These are phyloP conservation scores for Tolypocladium nubicola DNA, from an alignment of 2,329 filamentous ascomycete genomes.

Conservation along the genomic window DNA sequence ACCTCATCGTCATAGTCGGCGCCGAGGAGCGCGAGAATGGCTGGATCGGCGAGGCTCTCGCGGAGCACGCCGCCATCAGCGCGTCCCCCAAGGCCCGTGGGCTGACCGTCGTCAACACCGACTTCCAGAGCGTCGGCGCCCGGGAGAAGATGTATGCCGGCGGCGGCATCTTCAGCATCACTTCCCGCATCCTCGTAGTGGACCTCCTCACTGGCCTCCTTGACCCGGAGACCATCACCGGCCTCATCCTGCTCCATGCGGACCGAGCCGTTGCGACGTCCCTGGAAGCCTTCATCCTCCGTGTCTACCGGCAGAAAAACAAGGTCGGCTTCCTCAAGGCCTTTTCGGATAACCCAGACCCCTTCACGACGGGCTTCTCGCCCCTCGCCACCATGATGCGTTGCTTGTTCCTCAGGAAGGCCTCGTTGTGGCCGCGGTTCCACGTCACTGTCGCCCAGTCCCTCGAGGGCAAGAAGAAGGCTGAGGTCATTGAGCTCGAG, in stretches of 20 bases:
- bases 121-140: conserved; percentile 75
- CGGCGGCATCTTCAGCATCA: conserved; percentile 92
- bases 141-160: conserved; percentile 85
- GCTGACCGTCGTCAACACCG: conserved; percentile 86
- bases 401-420: conserved; percentile 77
- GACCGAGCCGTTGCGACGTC: conserved; percentile 81
- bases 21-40: conserved; percentile 89
- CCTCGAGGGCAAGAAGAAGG: conserved; percentile 83
- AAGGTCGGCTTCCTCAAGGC: conserved; percentile 90
- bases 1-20: conserved; percentile 78
- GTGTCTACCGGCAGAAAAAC: conserved; percentile 91
- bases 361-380: conserved; percentile 79
- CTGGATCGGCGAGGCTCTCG: conserved; percentile 92
- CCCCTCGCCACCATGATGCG: conserved; percentile 85
- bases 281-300: conserved; percentile 86
- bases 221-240: conserved; percentile 75
- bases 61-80: conserved; percentile 90
- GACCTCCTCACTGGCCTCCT: conserved; percentile 81
- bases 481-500: conserved; percentile 94
- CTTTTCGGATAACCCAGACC: conserved; percentile 87
- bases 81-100: conserved; percentile 72
- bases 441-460: conserved; percentile 84
- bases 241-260: conserved; percentile 77
- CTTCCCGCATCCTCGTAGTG: conserved; percentile 87
- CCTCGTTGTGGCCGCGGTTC: conserved; percentile 86